Percentiles rank a stretch among this genome's conserved stretches.
phyloP scores from a whole-genome alignment of 1,284 basidiomycete genomes.

The Sutorius eximius region DNA sequence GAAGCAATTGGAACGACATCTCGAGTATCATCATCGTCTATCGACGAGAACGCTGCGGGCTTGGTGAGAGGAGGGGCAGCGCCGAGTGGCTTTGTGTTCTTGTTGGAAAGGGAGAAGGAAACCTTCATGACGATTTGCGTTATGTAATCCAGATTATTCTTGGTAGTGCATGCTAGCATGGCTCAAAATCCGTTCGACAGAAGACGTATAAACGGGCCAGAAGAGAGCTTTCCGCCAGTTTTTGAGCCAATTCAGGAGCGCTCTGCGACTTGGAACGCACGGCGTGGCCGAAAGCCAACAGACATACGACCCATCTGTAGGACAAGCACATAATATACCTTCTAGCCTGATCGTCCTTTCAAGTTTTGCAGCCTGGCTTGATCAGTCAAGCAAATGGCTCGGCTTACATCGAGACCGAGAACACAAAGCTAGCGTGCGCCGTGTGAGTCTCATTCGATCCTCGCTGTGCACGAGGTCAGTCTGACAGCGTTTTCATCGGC shows the following conservation, averaged over 20 bases:
- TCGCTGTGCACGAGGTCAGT: not conserved
- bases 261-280: conserved; percentile 8
- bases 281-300: conserved; percentile 43
- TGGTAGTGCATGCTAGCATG: conserved; percentile 30
- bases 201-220: conserved; percentile 85
- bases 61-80: conserved; percentile 57
- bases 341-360: conserved; percentile 15
- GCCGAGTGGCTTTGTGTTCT: conserved; percentile 53
- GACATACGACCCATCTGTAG: conserved; percentile 85
- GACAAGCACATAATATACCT: conserved; percentile 29
- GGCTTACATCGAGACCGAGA: conserved; percentile 89
- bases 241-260: conserved; percentile 49
- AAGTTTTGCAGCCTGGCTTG: conserved; percentile 87
- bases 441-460: conserved; percentile 57
- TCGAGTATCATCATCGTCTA: conserved; percentile 61
- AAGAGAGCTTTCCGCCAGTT: conserved; percentile 68
- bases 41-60: conserved; percentile 58
- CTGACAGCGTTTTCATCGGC: conserved; percentile 2
- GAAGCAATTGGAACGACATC: conserved; percentile 49
- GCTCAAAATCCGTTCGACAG: conserved; percentile 71
- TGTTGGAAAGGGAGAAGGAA: conserved; percentile 70
- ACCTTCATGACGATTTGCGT: conserved; percentile 60
- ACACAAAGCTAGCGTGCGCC: conserved; percentile 92
- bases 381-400: conserved; percentile 94
- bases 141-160: conserved; percentile 20